Percentiles rank a stretch among this genome's conserved stretches.
These are phyloP conservation scores for Phaseolus lunatus DNA, from an alignment of 306 rosid species.

Conservation along the genomic window DNA sequence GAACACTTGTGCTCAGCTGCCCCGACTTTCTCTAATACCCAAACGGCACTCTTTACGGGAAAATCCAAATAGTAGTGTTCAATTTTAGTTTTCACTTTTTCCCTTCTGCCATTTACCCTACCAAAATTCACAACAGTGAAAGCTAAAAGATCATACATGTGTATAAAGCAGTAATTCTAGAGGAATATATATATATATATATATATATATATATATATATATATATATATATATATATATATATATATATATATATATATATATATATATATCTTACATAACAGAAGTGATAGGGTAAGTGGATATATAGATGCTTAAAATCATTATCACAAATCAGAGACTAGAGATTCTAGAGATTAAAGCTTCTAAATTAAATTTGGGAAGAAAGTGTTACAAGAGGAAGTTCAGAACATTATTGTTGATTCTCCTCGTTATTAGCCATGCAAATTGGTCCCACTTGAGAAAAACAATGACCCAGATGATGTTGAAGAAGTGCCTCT, in stretches of 20 bases:
- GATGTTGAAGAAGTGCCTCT: background rate
- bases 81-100: background rate
- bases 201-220: too few relatives aligned
- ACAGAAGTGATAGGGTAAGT: background rate
- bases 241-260: too few relatives aligned
- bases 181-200: too few relatives aligned
- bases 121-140: background rate
- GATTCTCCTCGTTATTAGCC: background rate
- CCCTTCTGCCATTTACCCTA: background rate
- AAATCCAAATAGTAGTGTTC: conserved; percentile 42
- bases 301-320: background rate
- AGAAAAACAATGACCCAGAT: conserved; percentile 5
- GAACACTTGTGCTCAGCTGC: conserved; percentile 4
- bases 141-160: background rate
- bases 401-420: background rate
- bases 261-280: too few relatives aligned
- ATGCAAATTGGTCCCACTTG: conserved; percentile 16
- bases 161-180: too few relatives aligned
- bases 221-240: too few relatives aligned
- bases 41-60: conserved; percentile 50
- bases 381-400: background rate
- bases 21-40: conserved; percentile 41
- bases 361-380: background rate
- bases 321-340: background rate
- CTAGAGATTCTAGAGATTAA: background rate